phyloP scores from a whole-genome alignment of 2,329 filamentous ascomycete genomes.

The Pseudodiploospora longispora region DNA sequence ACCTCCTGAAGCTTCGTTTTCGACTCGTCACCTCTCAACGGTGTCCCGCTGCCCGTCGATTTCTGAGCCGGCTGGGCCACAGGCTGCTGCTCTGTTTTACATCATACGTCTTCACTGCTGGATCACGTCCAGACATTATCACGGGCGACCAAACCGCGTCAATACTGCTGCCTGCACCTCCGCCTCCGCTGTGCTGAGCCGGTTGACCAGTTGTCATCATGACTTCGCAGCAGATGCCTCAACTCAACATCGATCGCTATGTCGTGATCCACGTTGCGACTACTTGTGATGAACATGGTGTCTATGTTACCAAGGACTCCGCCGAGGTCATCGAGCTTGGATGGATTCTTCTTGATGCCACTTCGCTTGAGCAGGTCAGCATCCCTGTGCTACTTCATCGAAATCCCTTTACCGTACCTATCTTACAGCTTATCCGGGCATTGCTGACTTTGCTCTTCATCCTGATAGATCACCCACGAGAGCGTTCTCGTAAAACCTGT shows the following conservation, averaged over 20 bases:
- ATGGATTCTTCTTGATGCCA: conserved; percentile 92
- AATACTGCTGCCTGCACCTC: conserved; percentile 7
- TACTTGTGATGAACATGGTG: conserved; percentile 97
- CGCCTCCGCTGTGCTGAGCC: conserved; percentile 14
- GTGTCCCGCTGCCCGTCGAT: conserved; percentile 11
- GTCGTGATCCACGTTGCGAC: conserved; percentile 98
- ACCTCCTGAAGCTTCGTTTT: conserved; percentile 21
- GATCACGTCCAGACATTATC: too few species aligned
- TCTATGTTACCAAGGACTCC: conserved; percentile 98
- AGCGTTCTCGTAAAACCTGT: conserved; percentile 96
- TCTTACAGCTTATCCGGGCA: neutral
- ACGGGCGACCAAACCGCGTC: conserved; percentile 8
- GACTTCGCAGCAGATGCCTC: conserved; percentile 36
- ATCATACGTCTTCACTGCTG: too few species aligned
- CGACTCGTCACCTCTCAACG: conserved; percentile 13
- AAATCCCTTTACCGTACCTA: conserved; percentile 6
- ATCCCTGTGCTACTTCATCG: conserved; percentile 8
- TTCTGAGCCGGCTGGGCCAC: conserved; percentile 28
- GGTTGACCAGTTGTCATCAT: conserved; percentile 21
- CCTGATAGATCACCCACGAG: conserved; percentile 75
- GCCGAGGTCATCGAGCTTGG: conserved; percentile 98
- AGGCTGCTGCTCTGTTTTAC: conserved; percentile 23
- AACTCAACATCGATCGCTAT: conserved; percentile 83
- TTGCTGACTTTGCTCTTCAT: conserved; percentile 9
- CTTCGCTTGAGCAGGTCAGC: conserved; percentile 84